Percentiles rank a stretch among this genome's conserved stretches.
Evolutionary conservation across 2,329 filamentous ascomycete species (phyloP).

Genomic region (Myriangium duriaei): DNA sequence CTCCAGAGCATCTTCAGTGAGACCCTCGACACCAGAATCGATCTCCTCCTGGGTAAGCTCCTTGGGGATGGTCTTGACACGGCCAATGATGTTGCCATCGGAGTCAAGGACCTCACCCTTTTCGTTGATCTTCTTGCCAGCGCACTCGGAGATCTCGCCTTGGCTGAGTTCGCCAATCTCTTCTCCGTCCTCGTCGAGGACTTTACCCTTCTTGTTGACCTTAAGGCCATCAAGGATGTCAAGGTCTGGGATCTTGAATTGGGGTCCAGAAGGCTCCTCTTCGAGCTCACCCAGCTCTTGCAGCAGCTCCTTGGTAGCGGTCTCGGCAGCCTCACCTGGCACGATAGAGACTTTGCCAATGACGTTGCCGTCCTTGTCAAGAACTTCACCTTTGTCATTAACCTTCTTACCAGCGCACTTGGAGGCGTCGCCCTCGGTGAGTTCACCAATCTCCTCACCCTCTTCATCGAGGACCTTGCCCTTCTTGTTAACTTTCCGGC

Average conservation of each 20-base stretch:
- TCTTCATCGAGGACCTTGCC: constrained; percentile 40
- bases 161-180: constrained; percentile 40
- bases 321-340: constrained; percentile 38
- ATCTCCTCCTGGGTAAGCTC: constrained; percentile 23
- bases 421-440: constrained; percentile 33
- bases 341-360: constrained; percentile 37
- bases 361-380: constrained; percentile 39
- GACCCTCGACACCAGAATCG: constrained; percentile 21
- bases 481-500: constrained; percentile 47
- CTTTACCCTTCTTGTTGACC: constrained; percentile 47
- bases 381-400: constrained; percentile 39
- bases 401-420: constrained; percentile 35
- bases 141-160: constrained; percentile 49
- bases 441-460: constrained; percentile 39
- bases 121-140: constrained; percentile 52
- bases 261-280: constrained; percentile 17
- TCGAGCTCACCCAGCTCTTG: constrained; percentile 34
- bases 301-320: constrained; percentile 36
- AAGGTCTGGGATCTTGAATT: constrained; percentile 30
- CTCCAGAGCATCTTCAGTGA: constrained; percentile 9
- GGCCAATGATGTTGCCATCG: constrained; percentile 50
- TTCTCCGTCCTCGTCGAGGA: constrained; percentile 41
- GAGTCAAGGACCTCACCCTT: constrained; percentile 53
- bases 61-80: constrained; percentile 41
- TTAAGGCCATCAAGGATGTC: constrained; percentile 40